Percentiles rank a stretch among this genome's conserved stretches.
These are phyloP conservation scores for Russula sp. DNA, from an alignment of 768 basidiomycete genomes.

Conservation along the genomic window DNA sequence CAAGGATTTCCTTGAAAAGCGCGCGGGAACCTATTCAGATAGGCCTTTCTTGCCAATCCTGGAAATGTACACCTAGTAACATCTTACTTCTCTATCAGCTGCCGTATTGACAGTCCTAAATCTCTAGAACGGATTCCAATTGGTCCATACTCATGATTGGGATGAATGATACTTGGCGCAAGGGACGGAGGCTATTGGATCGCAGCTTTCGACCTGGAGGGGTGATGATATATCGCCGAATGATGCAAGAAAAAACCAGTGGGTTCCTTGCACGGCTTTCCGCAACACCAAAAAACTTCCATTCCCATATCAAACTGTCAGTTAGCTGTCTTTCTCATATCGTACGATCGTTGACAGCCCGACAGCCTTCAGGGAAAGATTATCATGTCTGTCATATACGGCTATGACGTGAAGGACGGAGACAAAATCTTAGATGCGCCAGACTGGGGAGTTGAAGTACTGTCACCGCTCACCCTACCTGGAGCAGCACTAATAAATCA, in stretches of 20 bases:
- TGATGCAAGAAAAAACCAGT: slow-evolving; percentile 15
- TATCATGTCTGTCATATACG: slow-evolving; percentile 20
- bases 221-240: background rate
- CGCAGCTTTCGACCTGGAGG: slow-evolving; percentile 18
- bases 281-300: slow-evolving; percentile 1
- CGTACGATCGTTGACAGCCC: background rate
- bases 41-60: slow-evolving; percentile 1
- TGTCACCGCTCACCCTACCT: background rate
- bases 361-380: slow-evolving; percentile 15
- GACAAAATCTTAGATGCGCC: slow-evolving; percentile 2
- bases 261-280: slow-evolving; percentile 10
- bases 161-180: slow-evolving; percentile 8
- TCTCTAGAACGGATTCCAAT: background rate
- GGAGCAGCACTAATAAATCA: slow-evolving; percentile 14
- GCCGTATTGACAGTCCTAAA: background rate
- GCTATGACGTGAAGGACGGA: slow-evolving; percentile 11
- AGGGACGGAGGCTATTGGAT: slow-evolving; percentile 9
- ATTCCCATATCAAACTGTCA: slow-evolving; percentile 9
- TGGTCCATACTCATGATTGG: slow-evolving; percentile 3
- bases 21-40: slow-evolving; percentile 39
- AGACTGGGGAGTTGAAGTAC: background rate
- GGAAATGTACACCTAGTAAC: slow-evolving; percentile 3
- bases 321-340: background rate
- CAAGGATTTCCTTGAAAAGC: slow-evolving; percentile 51
- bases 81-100: background rate